These are phyloP conservation scores for Straminergon stramineum DNA, from an alignment of 225 moss, liverwort and hornwort genomes.

Conservation along the genomic window DNA sequence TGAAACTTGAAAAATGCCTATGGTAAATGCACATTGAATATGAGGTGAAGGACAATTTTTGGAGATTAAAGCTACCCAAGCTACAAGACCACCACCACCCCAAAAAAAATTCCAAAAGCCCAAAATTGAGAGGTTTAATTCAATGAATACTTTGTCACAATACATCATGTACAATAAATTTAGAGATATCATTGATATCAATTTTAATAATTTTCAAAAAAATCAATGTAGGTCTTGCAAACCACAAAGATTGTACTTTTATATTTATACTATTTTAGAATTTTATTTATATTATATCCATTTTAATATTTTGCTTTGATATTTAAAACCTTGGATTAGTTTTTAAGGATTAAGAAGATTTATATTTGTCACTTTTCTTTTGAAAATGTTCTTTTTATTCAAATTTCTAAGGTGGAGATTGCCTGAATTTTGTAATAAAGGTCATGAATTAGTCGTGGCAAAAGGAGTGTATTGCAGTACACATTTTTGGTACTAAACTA, in stretches of 20 bases:
- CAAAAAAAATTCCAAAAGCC: background rate
- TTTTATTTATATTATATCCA: background rate
- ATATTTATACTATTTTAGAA: background rate
- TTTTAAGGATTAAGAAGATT: background rate
- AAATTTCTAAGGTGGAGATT: background rate
- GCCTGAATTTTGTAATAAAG: background rate
- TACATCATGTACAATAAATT: fast-evolving
- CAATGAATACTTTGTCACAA: background rate
- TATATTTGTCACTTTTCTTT: background rate
- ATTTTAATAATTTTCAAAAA: background rate
- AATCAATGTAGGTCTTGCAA: background rate
- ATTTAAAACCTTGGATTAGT: background rate
- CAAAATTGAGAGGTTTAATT: background rate
- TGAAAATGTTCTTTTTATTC: background rate
- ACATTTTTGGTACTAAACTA: background rate
- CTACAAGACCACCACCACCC: background rate
- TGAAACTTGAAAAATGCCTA: background rate
- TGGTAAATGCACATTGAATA: background rate
- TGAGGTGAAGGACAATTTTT: background rate
- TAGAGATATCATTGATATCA: background rate
- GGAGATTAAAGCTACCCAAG: background rate
- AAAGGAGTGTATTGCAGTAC: background rate
- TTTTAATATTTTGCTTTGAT: background rate
- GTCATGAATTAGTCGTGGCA: background rate
- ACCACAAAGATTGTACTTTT: background rate